Base-by-base conservation (phyloP, 1,139 yeast genomes). In the Protomyces arabidopsidicola region DNA sequence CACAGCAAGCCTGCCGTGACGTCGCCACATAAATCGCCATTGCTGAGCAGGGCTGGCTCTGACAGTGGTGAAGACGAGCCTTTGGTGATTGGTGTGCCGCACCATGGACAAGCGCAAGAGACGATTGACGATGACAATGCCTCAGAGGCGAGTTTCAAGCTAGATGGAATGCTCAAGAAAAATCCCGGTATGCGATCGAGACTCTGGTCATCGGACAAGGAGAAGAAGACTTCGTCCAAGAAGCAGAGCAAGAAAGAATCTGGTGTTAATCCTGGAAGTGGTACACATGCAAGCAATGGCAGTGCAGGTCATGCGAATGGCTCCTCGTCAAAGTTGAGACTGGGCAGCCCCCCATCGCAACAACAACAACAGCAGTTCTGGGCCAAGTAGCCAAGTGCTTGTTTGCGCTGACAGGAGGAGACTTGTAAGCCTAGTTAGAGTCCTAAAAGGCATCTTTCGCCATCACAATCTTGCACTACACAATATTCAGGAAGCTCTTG, bases 61-160 rank as follows among this genome's bases (percentile, higher is more conserved):
- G 62, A 39, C 18, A 58, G 62, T 39, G 55, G 42, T 3, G 55
- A 52, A 20, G 45, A 16, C 27, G 56, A 58, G 10, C 31, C n/a
- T 8, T 16, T 20, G 16, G 24, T 22, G 12, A 18, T 42, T 6
- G 48, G 48, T 1, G 22, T n/a, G 24, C 35, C 51, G 5, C 24
- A 24, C n/a, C 27, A 48, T 20, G 34, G n/a, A 24, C 48, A 45
- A 18, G 22, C 24, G 16, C 45, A 45, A 42, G 53, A 55, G 45
- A 45, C 50, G n/a, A 36, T 58, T 24, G 42, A 51, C 38, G 62
- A 52, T 34, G 62, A 58, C 45, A 55, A 58, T 42, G 53, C 27
- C n/a, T 58, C 62, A 8, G 62, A 58, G 22, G 52, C 56, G 10
- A 58, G 62, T 39, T 58, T 58, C 62, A 58, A 58, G 52, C 35